Evolutionary conservation across 1,284 basidiomycete species (phyloP).

Genomic region (Cryptococcus sp.): DNA sequence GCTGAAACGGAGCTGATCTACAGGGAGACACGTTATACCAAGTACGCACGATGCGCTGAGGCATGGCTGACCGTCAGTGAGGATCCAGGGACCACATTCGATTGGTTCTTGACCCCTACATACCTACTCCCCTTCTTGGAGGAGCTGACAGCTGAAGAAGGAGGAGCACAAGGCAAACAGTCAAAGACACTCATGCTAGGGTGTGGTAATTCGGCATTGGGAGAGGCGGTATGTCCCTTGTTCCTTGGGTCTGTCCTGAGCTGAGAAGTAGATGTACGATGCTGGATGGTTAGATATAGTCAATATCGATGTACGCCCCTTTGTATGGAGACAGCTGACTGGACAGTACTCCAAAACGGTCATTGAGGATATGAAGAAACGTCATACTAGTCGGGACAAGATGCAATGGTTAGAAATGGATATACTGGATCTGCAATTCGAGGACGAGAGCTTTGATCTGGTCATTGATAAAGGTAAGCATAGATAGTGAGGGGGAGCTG

Average conservation of each 20-base stretch:
- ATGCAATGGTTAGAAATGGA: constrained; percentile 93
- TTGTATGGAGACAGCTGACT: background rate
- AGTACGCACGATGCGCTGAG: constrained; percentile 49
- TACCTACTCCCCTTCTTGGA: constrained; percentile 44
- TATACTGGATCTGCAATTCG: constrained; percentile 67
- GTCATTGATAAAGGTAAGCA: constrained; percentile 78
- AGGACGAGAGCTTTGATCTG: constrained; percentile 67
- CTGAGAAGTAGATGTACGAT: constrained; percentile 69
- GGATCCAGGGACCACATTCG: constrained; percentile 62
- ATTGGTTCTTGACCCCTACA: constrained; percentile 55
- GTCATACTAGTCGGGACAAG: constrained; percentile 59
- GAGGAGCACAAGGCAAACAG: constrained; percentile 48
- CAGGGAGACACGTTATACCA: constrained; percentile 65
- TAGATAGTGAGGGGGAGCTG: background rate
- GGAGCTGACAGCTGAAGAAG: constrained; percentile 17
- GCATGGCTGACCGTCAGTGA: constrained; percentile 53
- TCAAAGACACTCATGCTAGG: constrained; percentile 79
- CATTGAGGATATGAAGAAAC: constrained; percentile 71
- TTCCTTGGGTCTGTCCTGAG: background rate
- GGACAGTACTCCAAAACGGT: constrained; percentile 71
- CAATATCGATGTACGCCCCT: constrained; percentile 67
- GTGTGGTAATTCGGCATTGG: constrained; percentile 77
- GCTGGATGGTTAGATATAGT: constrained; percentile 79
- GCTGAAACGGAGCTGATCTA: background rate
- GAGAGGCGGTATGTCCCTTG: constrained; percentile 38